These are phyloP conservation scores for Lathyrus aphaca DNA, from an alignment of 306 rosid species.

Conservation along the genomic window DNA sequence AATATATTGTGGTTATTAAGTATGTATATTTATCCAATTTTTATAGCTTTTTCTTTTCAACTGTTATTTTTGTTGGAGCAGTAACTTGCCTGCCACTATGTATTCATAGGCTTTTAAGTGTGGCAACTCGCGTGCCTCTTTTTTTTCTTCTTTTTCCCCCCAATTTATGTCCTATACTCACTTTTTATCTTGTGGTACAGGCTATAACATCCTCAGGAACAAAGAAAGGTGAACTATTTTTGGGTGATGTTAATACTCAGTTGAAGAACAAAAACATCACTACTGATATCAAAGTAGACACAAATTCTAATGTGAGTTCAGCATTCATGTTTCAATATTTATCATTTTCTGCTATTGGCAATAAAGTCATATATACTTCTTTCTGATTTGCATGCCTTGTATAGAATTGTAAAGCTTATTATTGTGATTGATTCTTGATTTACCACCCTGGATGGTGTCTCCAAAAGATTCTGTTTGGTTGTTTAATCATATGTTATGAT, in stretches of 20 bases:
- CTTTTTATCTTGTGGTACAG: constrained; percentile 50
- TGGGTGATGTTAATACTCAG: constrained; percentile 88
- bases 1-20: neutral
- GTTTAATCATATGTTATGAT: constrained; percentile 16
- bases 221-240: constrained; percentile 76
- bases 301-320: constrained; percentile 71
- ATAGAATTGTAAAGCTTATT: neutral
- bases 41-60: neutral
- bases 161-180: constrained; percentile 8
- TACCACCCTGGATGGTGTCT: neutral
- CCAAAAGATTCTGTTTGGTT: constrained; percentile 9
- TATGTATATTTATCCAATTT: neutral
- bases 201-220: constrained; percentile 86
- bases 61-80: neutral
- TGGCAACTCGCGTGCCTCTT: no score
- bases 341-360: neutral
- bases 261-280: constrained; percentile 80
- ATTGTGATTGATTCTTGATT: constrained; percentile 5
- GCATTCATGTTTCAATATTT: constrained; percentile 8
- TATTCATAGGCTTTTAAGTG: neutral
- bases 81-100: neutral
- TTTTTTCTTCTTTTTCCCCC: no score
- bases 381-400: neutral
- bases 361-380: neutral
- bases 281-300: constrained; percentile 90